A percentile compares a stretch with the other conserved stretches of the same genome.
These are phyloP conservation scores for Desmodesmus armatus DNA, from an alignment of 139 green algal genomes.

Conservation along the genomic window DNA sequence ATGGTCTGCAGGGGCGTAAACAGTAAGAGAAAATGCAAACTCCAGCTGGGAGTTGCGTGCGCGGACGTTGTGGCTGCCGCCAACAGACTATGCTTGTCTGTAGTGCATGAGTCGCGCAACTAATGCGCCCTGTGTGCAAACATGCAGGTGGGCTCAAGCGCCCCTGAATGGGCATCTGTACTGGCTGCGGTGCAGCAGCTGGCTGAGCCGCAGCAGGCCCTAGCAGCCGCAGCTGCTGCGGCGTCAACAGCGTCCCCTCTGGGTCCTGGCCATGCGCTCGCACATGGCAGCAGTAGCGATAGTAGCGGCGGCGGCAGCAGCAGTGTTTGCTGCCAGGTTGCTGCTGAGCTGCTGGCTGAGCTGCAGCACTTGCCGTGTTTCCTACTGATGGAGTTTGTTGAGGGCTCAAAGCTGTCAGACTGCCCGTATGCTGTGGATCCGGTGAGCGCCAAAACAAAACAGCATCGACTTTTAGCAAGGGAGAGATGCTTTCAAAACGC, in stretches of 20 bases:
- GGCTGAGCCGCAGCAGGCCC: background rate
- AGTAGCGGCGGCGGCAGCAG: background rate
- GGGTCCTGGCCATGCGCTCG: background rate
- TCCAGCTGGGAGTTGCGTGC: background rate
- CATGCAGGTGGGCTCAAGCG: constrained; percentile 43
- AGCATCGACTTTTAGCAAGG: too few relatives aligned
- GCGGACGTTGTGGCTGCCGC: too few relatives aligned
- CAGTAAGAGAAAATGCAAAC: background rate
- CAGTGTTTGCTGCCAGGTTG: too few relatives aligned
- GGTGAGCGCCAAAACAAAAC: constrained; percentile 36
- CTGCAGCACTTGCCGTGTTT: constrained; percentile 61
- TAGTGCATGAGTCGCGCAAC: too few relatives aligned
- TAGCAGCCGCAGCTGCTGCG: too few relatives aligned
- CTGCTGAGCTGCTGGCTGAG: constrained; percentile 69
- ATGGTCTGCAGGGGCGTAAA: background rate
- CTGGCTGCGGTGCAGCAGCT: constrained; percentile 1
- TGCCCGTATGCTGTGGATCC: constrained; percentile 56
- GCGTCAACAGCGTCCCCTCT: too few relatives aligned
- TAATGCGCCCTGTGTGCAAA: too few relatives aligned
- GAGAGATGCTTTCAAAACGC: too few relatives aligned
- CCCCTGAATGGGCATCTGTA: constrained; percentile 35
- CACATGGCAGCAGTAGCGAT: background rate
- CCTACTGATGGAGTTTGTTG: constrained; percentile 84
- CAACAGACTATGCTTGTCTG: too few relatives aligned
- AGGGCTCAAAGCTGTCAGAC: constrained; percentile 61